A percentile compares a stretch with the other conserved stretches of the same genome.
phyloP scores from a whole-genome alignment of 73 alveolate species.

The Paramecium bursaria region DNA sequence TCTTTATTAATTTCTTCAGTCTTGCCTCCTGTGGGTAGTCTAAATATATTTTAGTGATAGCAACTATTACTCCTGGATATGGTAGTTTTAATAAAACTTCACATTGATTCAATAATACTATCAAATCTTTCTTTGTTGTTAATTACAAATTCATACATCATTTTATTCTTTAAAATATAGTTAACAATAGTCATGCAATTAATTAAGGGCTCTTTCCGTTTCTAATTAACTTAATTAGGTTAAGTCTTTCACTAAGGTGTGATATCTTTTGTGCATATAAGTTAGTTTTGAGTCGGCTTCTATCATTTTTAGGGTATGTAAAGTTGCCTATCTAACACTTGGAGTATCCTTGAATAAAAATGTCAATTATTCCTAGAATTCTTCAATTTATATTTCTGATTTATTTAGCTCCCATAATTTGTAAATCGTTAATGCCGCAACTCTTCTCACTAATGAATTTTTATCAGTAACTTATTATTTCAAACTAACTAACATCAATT shows the following conservation, averaged over 20 bases:
- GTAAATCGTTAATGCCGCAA: conserved; percentile 16
- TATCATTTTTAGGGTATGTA: not conserved
- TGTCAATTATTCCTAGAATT: not conserved
- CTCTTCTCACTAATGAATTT: conserved; percentile 46
- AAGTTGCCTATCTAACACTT: not conserved
- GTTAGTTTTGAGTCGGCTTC: too few species aligned
- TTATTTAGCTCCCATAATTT: conserved; percentile 14
- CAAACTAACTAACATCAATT: not conserved
- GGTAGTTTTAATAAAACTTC: conserved; percentile 23
- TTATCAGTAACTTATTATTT: conserved; percentile 18
- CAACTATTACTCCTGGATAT: conserved; percentile 32
- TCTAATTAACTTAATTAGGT: not conserved
- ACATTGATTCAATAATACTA: not conserved
- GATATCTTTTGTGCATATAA: conserved; percentile 6
- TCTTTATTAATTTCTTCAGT: conserved; percentile 7
- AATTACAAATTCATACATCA: too few species aligned
- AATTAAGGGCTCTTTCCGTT: conserved; percentile 16
- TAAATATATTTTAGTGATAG: conserved; percentile 10
- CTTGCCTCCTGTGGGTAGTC: conserved; percentile 6
- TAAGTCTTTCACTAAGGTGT: conserved; percentile 1
- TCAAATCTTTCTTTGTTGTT: too few species aligned
- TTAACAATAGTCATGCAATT: not conserved
- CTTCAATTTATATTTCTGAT: conserved; percentile 6
- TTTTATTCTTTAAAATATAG: conserved; percentile 2
- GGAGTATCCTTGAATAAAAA: conserved; percentile 43